Conservation (phyloP, 768 basidiomycete species). For the button mushroom (Agaricus bisporus) region DNA sequence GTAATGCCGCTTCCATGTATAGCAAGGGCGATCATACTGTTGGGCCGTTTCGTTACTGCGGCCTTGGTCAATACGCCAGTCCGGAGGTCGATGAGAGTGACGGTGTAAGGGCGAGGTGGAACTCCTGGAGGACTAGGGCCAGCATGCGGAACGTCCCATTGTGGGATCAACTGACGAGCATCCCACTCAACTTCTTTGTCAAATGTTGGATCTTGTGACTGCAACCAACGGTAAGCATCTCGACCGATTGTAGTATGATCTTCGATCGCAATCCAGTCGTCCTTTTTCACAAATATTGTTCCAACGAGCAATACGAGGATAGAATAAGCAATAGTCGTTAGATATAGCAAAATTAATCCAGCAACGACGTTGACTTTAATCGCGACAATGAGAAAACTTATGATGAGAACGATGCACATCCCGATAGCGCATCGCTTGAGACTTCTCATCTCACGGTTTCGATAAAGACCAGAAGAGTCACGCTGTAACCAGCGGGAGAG, state of each 20-base stretch:
- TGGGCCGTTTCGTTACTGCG: conserved; percentile 6
- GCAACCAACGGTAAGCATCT: conserved; percentile 1
- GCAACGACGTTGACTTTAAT: neutral
- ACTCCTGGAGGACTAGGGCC: neutral
- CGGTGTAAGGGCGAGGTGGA: neutral
- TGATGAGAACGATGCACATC: neutral
- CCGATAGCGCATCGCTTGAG: neutral
- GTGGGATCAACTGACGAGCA: conserved; percentile 4
- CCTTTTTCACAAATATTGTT: conserved; percentile 8
- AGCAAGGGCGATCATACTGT: conserved; percentile 12
- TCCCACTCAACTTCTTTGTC: conserved; percentile 9
- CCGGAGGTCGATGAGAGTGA: conserved; percentile 7
- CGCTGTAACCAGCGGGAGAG: conserved; percentile 10
- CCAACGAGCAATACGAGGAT: conserved; percentile 1
- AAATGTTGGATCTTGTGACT: conserved; percentile 11
- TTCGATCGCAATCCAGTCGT: conserved; percentile 10
- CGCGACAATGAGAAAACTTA: neutral
- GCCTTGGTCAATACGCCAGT: conserved; percentile 6
- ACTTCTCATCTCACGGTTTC: neutral
- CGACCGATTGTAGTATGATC: conserved; percentile 4
- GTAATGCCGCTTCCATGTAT: conserved; percentile 17
- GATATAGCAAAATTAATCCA: neutral
- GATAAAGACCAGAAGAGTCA: conserved; percentile 1
- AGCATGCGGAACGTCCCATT: neutral
- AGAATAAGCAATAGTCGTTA: neutral